A percentile compares a stretch with the other conserved stretches of the same genome.
Evolutionary conservation across 306 rosid species (phyloP).

Genomic region (Mimosa pudica): DNA sequence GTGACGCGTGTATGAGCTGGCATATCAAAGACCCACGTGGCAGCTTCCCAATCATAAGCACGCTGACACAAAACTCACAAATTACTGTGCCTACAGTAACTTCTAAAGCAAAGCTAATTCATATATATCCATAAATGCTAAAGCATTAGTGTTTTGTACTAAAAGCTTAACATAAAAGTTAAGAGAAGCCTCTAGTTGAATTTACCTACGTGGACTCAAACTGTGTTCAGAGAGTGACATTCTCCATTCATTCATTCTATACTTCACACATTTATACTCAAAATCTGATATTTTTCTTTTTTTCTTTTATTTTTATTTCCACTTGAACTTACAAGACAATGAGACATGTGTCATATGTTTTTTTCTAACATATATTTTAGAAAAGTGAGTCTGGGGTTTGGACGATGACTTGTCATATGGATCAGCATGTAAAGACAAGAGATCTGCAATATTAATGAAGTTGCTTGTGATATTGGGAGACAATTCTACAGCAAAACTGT

Average conservation of each 20-base stretch:
- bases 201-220: constrained; percentile 7
- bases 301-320: not conserved
- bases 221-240: constrained; percentile 8
- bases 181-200: constrained; percentile 16
- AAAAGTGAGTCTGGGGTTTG: constrained; percentile 30
- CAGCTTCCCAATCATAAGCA: not conserved
- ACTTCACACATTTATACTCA: not conserved
- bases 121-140: not conserved
- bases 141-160: not conserved
- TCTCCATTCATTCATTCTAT: not conserved
- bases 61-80: not conserved
- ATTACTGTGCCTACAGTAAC: not conserved
- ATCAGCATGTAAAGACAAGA: constrained; percentile 17
- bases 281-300: not conserved
- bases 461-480: constrained; percentile 15
- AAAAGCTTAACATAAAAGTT: not conserved
- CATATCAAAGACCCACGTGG: not conserved
- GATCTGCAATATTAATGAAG: constrained; percentile 31
- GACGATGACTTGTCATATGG: constrained; percentile 42
- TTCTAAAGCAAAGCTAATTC: not conserved
- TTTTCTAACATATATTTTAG: not conserved
- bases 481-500: constrained; percentile 33
- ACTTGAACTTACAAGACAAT: not conserved
- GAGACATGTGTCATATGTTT: constrained; percentile 36
- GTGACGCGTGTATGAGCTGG: not conserved